Base-by-base conservation (phyloP, 2,329 filamentous ascomycete species). In the Pseudogymnoascus sp. region DNA sequence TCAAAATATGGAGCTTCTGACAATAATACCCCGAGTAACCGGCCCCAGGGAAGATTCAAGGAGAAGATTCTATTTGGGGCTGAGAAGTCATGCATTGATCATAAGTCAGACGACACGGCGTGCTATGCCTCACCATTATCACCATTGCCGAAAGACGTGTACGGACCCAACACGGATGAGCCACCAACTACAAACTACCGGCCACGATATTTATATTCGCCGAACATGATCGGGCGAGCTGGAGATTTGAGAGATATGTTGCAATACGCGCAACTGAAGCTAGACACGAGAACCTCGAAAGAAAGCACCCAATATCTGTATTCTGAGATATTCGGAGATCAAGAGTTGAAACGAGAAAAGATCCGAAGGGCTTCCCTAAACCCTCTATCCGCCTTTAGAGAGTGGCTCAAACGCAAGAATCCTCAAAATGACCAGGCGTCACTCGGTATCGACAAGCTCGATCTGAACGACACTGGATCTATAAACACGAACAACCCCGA, bases 11-110 rank as follows among this genome's bases (percentile, higher is more conserved):
- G 67, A 6, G 35, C n/a, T 35, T 7, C 35, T 4, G 30, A 38
- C 28, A 12, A 16, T n/a, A n/a, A 33, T 54, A 39, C 60, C 66
- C 70, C 74, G 6, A 75, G 74, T 63, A 76, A 74, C 61, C 11
- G 14, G 11, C 20, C 11, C 20, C 39, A 43, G 11, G 47, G 47
- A 20, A 54, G 11, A 4, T 79, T 81, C 63, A 76, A 73, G 1
- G 80, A 84, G 65, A 77, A 77, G 6, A 79, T 86, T 8, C 65
- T 86, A 1, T 86, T 85, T 63, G 79, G 76, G 2, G 79, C 81
- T 7, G 76, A 78, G 60, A 85, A 85, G 68, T 68, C 74, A 20
- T 86, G 83, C 65, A 76, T 75, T 63, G 75, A 75, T 2, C 74
- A 75, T 62, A 65, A 71, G 1, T 60, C 67, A 2, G 69, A 73